These are phyloP conservation scores for Colletotrichum tanaceti DNA, from an alignment of 2,329 filamentous ascomycete genomes.

Conservation along the genomic window DNA sequence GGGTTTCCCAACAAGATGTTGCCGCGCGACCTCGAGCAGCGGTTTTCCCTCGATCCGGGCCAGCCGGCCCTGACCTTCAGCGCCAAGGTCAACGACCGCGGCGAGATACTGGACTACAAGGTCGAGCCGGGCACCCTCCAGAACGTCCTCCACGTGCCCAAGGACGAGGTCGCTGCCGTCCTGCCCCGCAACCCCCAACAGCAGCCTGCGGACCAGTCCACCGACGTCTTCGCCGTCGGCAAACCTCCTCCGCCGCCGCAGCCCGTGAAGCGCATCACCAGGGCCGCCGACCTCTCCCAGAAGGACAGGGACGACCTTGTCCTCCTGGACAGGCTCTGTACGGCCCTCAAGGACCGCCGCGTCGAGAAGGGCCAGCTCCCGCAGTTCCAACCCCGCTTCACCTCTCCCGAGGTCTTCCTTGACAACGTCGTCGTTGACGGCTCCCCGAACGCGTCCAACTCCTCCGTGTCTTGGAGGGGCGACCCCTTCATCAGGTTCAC, in stretches of 20 bases:
- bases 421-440: conserved; percentile 44
- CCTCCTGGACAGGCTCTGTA: conserved; percentile 60
- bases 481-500: conserved; percentile 64
- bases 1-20: conserved; percentile 71
- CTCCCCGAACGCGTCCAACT: conserved; percentile 27
- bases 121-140: conserved; percentile 65
- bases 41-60: conserved; percentile 65
- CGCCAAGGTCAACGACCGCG: conserved; percentile 64
- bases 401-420: conserved; percentile 57
- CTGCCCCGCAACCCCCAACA: conserved; percentile 23
- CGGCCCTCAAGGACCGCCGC: conserved; percentile 53
- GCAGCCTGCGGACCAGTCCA: not conserved
- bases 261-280: conserved; percentile 57
- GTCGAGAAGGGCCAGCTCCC: conserved; percentile 40
- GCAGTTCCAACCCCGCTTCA: conserved; percentile 9
- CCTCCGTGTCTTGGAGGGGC: conserved; percentile 52
- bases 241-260: conserved; percentile 41
- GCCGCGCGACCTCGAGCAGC: conserved; percentile 53
- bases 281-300: conserved; percentile 55
- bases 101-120: conserved; percentile 64
- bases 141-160: conserved; percentile 67
- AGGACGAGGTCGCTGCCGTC: conserved; percentile 34
- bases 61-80: conserved; percentile 72
- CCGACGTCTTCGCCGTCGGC: conserved; percentile 51
- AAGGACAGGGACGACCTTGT: conserved; percentile 59